Percentiles rank a stretch among this genome's conserved stretches.
Evolutionary conservation across 2,329 filamentous ascomycete species (phyloP).

Genomic region (Drechslerella stenobrocha): DNA sequence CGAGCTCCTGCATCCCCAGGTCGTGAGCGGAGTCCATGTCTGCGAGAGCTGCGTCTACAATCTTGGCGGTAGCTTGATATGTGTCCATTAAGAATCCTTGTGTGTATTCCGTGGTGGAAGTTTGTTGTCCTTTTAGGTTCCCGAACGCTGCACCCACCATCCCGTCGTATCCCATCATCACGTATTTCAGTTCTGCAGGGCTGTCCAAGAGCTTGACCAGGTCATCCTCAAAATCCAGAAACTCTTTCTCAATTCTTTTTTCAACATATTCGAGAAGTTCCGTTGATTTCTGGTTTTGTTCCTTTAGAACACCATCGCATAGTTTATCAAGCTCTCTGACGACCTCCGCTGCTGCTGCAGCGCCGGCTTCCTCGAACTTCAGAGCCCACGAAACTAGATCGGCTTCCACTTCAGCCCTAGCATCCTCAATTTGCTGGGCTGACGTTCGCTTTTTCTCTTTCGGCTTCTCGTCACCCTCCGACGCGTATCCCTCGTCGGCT

Average conservation of each 20-base stretch:
- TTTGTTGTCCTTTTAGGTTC: slow-evolving; percentile 74
- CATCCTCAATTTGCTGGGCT: slow-evolving; percentile 58
- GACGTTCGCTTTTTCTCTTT: slow-evolving; percentile 55
- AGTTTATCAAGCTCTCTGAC: slow-evolving; percentile 66
- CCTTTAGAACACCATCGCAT: slow-evolving; percentile 44
- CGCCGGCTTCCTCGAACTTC: slow-evolving; percentile 81
- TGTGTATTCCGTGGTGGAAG: slow-evolving; percentile 76
- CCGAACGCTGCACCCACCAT: slow-evolving; percentile 70
- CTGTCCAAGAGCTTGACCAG: slow-evolving; percentile 62
- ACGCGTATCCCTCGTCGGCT: slow-evolving; percentile 50
- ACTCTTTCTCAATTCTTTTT: slow-evolving; percentile 67
- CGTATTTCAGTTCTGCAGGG: slow-evolving; percentile 30
- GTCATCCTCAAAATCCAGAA: slow-evolving; percentile 67
- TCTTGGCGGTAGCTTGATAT: slow-evolving; percentile 68
- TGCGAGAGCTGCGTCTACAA: slow-evolving; percentile 77
- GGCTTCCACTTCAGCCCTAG: slow-evolving; percentile 69
- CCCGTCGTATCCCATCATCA: slow-evolving; percentile 51
- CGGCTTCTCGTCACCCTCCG: slow-evolving; percentile 57
- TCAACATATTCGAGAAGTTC: slow-evolving; percentile 60
- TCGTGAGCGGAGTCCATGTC: slow-evolving; percentile 82
- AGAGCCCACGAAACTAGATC: slow-evolving; percentile 85
- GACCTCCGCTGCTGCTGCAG: slow-evolving; percentile 75
- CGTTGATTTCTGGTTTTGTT: slow-evolving; percentile 44
- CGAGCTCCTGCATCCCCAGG: slow-evolving; percentile 84
- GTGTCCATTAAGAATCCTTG: slow-evolving; percentile 71